Evolutionary conservation across 179 eudicot genomes (phyloP).

Genomic region (Nepenthes alata): DNA sequence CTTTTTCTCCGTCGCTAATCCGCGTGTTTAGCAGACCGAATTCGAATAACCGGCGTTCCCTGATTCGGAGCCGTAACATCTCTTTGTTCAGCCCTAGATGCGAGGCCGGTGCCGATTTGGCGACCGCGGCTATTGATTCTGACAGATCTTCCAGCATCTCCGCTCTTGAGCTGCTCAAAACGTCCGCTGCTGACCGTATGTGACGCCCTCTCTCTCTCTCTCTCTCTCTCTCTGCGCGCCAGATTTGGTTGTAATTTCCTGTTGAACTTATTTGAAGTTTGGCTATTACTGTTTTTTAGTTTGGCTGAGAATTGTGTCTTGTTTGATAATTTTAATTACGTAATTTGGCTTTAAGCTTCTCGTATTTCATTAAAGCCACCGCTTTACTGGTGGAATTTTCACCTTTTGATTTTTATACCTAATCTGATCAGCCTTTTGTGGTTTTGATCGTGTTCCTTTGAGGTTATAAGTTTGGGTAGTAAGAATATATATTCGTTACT

Average conservation of each 20-base stretch:
- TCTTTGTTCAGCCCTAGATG: conserved; percentile 22
- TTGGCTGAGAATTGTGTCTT: too few species aligned
- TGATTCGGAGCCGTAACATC: conserved; percentile 10
- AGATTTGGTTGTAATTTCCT: not conserved
- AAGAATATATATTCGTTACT: too few species aligned
- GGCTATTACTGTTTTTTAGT: not conserved
- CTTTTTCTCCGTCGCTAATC: conserved; percentile 22
- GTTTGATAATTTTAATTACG: not conserved
- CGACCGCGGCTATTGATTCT: conserved; percentile 7
- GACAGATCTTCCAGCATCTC: conserved; percentile 53
- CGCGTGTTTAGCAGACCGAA: conserved; percentile 19
- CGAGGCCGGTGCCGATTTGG: conserved; percentile 22
- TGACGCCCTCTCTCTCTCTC: conserved; percentile 1
- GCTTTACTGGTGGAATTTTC: too few species aligned
- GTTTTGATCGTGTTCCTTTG: too few species aligned
- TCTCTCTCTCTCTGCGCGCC: not conserved
- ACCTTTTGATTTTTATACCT: too few species aligned
- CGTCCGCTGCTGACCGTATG: conserved; percentile 85
- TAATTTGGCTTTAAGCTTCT: too few species aligned
- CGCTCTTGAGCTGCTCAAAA: conserved; percentile 79
- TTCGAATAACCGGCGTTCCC: conserved; percentile 3
- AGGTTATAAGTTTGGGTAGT: too few species aligned
- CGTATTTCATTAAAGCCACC: too few species aligned
- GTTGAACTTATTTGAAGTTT: not conserved
- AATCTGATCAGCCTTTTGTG: too few species aligned